A percentile compares a stretch with the other conserved stretches of the same genome.
Conservation (phyloP, 73 alveolate genomes). For the Paramecium pentaurelia region DNA sequence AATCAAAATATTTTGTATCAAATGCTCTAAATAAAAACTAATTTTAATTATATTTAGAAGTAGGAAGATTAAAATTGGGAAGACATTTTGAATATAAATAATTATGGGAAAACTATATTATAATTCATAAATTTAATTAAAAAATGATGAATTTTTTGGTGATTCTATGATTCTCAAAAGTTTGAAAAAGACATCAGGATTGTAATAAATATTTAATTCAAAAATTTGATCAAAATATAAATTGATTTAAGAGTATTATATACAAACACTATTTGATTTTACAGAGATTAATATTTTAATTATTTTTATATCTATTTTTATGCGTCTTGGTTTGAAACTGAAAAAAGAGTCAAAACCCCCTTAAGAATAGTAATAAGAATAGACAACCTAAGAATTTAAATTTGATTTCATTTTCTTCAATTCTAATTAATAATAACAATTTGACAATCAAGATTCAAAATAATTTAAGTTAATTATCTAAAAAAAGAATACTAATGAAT, state of each 20-base stretch:
- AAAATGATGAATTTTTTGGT: too few species aligned
- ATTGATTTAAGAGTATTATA: background rate
- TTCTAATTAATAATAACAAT: background rate
- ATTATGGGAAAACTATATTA: background rate
- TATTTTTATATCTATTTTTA: background rate
- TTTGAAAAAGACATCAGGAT: background rate
- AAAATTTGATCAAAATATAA: too few species aligned
- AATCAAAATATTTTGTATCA: too few species aligned
- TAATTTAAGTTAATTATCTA: background rate
- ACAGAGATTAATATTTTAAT: background rate
- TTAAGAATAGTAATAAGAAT: background rate
- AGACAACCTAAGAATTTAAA: background rate
- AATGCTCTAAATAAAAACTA: background rate
- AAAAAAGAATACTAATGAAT: background rate
- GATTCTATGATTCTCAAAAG: background rate
- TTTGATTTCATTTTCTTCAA: background rate
- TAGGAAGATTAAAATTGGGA: background rate
- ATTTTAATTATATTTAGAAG: too few species aligned
- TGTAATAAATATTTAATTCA: background rate
- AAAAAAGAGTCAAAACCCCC: conserved; percentile 1
- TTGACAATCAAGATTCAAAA: background rate
- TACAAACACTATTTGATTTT: too few species aligned
- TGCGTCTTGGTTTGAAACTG: background rate
- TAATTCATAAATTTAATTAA: background rate
- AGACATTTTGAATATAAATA: background rate